A percentile compares a stretch with the other conserved stretches of the same genome.
phyloP scores from a whole-genome alignment of 495 filamentous ascomycete genomes.

The Xeromyces bisporus region DNA sequence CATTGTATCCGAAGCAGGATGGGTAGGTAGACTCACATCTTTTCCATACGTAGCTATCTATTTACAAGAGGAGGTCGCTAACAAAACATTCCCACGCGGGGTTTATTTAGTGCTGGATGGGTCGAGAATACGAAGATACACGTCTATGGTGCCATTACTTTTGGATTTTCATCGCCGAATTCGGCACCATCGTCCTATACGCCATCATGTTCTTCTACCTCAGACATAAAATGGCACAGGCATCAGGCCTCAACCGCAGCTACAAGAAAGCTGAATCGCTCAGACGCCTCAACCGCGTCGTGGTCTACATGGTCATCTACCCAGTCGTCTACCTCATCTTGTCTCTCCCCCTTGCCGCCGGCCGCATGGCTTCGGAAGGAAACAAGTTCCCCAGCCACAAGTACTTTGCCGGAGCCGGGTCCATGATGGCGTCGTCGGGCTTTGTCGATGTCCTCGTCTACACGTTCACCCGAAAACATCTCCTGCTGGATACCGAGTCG shows the following conservation, averaged over 20 bases:
- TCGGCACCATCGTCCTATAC: conserved; percentile 47
- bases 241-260: conserved; percentile 16
- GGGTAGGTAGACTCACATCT: conserved; percentile 25
- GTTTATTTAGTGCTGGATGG: conserved; percentile 54
- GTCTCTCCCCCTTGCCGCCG: conserved; percentile 51
- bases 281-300: conserved; percentile 28
- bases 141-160: conserved; percentile 61
- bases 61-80: conserved; percentile 3
- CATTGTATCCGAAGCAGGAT: conserved; percentile 30
- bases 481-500: conserved; percentile 21
- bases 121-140: conserved; percentile 33
- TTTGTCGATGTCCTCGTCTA: conserved; percentile 57
- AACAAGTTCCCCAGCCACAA: conserved; percentile 29
- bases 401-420: conserved; percentile 52
- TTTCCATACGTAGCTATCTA: background rate
- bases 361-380: conserved; percentile 44
- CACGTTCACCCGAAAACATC: conserved; percentile 29
- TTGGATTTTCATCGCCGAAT: conserved; percentile 56
- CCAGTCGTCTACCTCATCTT: conserved; percentile 53
- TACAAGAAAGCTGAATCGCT: conserved; percentile 16
- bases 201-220: conserved; percentile 43
- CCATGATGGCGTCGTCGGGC: conserved; percentile 52
- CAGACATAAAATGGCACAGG: conserved; percentile 25
- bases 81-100: too few species aligned
- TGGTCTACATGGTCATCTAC: conserved; percentile 56